Evolutionary conservation across 2,329 filamentous ascomycete species (phyloP), one percentile per base, ranked within the genome.

Genomic region (Fusarium musae): DNA sequence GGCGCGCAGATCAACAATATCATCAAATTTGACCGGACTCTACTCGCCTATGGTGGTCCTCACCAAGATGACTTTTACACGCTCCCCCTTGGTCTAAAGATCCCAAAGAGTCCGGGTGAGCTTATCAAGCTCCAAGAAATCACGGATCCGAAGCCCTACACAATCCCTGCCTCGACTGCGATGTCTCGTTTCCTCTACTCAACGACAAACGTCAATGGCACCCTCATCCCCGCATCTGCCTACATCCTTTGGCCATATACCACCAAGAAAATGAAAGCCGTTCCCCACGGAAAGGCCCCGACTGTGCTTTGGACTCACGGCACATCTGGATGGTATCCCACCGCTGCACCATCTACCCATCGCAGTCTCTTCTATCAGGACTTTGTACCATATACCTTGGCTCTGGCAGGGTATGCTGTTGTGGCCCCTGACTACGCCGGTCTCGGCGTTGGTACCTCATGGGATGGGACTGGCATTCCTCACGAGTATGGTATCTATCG

Each of bases 341-440:
- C 52, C 6, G 36, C 26, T 2, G 36, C 36, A 5, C 36, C 52
- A 17, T 54, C 52, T 30, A 23, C 19, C 9, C 52, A 40, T 7
- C 21, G 26, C 7, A 54, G 52, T 32, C 36, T 54, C 21, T 54
- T 40, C 52, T 54, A 40, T 13, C 52, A 54, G 7, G 36, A 54
- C 5, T 72, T 72, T 23, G 39, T 60, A 2, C 40, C 59, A 6
- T 72, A 65, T 15, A 56, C 70, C 12, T 30, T 54, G 5, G 26
- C 26, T 23, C 26, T 40, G 5, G 52, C 68, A 69, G n/a, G 68
- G 37, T 13, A 69, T 16, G 63, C 47, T 21, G 70, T 72, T 4
- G 59, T 69, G 3, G 68, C 68, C 6, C 70, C 68, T 6, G 70
- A 73, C 30, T 73, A 73, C 37, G 68, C 64, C 1, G 70, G 59